A percentile compares a stretch with the other conserved stretches of the same genome.
Conservation (phyloP, 108 stramenopile genomes). For the Cyclotella cryptica region DNA sequence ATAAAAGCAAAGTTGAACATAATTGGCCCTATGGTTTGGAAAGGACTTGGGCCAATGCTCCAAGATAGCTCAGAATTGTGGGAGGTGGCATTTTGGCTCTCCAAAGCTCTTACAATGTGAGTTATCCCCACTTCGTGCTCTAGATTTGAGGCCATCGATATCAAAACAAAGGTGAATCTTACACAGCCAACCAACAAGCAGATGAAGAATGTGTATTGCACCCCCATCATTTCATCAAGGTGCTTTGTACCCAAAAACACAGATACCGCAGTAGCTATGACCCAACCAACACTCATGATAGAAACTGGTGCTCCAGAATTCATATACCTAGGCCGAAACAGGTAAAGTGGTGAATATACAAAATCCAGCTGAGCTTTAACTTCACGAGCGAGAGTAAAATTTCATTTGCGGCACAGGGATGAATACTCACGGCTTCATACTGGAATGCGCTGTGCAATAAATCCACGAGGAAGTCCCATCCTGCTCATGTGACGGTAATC, state of each 20-base stretch:
- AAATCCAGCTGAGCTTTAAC: neutral
- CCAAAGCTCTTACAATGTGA: neutral
- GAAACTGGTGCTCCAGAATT: constrained; percentile 44
- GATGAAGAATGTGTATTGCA: constrained; percentile 42
- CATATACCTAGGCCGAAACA: neutral
- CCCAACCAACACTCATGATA: constrained; percentile 33
- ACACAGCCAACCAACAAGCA: constrained; percentile 30
- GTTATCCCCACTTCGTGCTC: neutral
- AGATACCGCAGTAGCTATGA: constrained; percentile 26
- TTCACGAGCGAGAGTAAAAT: neutral
- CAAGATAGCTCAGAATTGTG: constrained; percentile 13
- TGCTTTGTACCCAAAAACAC: constrained; percentile 41
- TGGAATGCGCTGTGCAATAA: constrained; percentile 33
- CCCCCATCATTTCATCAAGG: constrained; percentile 48
- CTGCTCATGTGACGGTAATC: constrained; percentile 12
- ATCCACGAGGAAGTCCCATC: constrained; percentile 15
- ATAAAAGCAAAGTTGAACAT: constrained; percentile 51
- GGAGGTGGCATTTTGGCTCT: neutral
- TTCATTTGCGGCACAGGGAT: neutral
- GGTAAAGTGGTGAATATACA: neutral
- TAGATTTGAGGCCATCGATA: constrained; percentile 16
- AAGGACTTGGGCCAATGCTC: constrained; percentile 35
- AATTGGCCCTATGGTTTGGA: constrained; percentile 40
- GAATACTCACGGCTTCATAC: constrained; percentile 41
- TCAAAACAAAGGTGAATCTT: constrained; percentile 30